Evolutionary conservation across 164 flowering plant genomes (phyloP), one percentile per base, ranked within the genome.

Genomic region (Umbellularia californica): DNA sequence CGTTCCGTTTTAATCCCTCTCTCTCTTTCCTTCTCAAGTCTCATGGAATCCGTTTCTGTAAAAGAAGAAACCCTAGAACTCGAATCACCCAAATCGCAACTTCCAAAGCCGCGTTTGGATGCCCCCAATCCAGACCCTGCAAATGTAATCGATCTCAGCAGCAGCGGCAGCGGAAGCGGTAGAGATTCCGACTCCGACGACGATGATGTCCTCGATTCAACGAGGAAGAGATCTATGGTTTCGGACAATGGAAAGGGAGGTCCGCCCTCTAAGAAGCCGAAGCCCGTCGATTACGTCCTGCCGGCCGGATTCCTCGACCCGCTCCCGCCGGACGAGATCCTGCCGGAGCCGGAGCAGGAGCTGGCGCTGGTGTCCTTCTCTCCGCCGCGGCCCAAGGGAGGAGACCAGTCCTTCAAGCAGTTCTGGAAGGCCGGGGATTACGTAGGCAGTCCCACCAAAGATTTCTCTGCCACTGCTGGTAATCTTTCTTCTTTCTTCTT

Each of bases 371-470:
- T 65, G 63, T 47, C 62, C 10, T 62, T 28, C 7, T 35, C 71
- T 19, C 71, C 28, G 58, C 58, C 76, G 13, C 2, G 27, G n/a
- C 71, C 9, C 28, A 22, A 22, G 30, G 72, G 12, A 7, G 50
- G 28, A 58, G 77, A n/a, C 20, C 65, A 24, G 64, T 65, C 73
- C 24, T 77, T 78, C 67, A 91, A 80, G 84, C 95, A 89, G 87
- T 92, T 95, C 55, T 95, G 98, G 98, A 95, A 93, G 80, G 97
- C 98, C 1, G 97, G 97, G 22, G 97, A 95, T 33, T 95, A 83
- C 70, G 97, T 89, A 6, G 95, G 84, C 0, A 76, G 76, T 71
- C 70, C 83, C 9, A 23, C 41, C n/a, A 73, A 77, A 30, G 35
- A 30, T 30, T 63, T 83, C 85, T 85, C 33, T n/a, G 2, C 15